A percentile compares a stretch with the other conserved stretches of the same genome.
Evolutionary conservation across 768 basidiomycete genomes (phyloP).

Genomic region (Flagelloscypha sp.): DNA sequence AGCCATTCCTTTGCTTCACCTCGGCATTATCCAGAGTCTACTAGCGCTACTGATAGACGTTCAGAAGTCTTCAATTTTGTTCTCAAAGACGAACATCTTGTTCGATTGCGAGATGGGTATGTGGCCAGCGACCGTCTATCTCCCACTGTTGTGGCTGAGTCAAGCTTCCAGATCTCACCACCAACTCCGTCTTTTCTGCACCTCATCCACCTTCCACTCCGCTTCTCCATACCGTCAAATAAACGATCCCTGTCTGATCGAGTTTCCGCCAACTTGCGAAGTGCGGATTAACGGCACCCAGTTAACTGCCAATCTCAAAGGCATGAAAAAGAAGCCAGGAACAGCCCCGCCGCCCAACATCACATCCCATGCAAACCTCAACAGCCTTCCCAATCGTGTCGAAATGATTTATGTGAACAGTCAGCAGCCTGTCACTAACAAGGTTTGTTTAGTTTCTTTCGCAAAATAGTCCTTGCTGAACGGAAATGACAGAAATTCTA

Average conservation of each 20-base stretch:
- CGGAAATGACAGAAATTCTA: slow-evolving; percentile 63
- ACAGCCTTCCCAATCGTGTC: slow-evolving; percentile 49
- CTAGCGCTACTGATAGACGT: slow-evolving; percentile 69
- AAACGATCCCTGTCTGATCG: slow-evolving; percentile 60
- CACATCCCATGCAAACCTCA: slow-evolving; percentile 32
- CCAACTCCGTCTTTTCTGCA: slow-evolving; percentile 84
- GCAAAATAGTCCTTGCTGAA: neutral
- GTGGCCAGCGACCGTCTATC: slow-evolving; percentile 14
- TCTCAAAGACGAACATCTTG: slow-evolving; percentile 56
- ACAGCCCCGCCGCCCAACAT: slow-evolving; percentile 86
- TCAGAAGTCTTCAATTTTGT: slow-evolving; percentile 53
- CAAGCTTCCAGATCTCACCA: slow-evolving; percentile 48
- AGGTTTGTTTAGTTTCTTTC: slow-evolving; percentile 36
- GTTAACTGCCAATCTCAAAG: slow-evolving; percentile 73
- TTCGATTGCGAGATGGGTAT: slow-evolving; percentile 53
- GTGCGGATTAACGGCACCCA: slow-evolving; percentile 72
- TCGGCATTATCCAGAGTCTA: slow-evolving; percentile 47
- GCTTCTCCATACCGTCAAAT: slow-evolving; percentile 44
- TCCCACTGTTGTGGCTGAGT: slow-evolving; percentile 5
- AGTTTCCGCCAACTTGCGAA: slow-evolving; percentile 90
- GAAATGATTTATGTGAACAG: slow-evolving; percentile 92
- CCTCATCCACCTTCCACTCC: slow-evolving; percentile 69
- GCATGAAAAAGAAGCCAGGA: slow-evolving; percentile 91
- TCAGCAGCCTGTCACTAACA: slow-evolving; percentile 63
- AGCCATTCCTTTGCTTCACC: slow-evolving; percentile 1